These are phyloP conservation scores for Geotrichum reessii DNA, from an alignment of 1,139 yeast species.

Conservation along the genomic window DNA sequence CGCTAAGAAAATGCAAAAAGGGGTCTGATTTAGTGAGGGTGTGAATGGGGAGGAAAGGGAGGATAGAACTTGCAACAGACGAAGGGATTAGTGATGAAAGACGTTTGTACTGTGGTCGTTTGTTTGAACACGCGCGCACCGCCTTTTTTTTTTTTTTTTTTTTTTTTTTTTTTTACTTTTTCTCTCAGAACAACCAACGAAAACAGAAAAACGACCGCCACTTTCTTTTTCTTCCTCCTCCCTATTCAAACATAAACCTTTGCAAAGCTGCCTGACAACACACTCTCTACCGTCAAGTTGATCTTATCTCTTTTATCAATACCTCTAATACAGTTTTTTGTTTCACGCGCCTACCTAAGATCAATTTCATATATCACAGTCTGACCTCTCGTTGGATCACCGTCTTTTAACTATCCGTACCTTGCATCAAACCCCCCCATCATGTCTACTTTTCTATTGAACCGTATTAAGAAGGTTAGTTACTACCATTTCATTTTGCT, in stretches of 20 bases:
- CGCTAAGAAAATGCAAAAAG: neutral
- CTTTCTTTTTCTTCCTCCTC: neutral
- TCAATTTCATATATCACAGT: neutral
- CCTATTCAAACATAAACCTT: neutral
- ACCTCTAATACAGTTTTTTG: neutral
- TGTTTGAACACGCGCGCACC: neutral
- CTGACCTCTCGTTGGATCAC: neutral
- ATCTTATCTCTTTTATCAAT: too few relatives aligned
- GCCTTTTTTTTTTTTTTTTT: neutral
- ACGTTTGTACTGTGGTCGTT: neutral
- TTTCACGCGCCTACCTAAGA: neutral
- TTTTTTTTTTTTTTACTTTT: neutral
- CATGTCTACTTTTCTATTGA: conserved; percentile 16
- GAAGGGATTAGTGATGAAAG: neutral
- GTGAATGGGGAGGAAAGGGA: neutral
- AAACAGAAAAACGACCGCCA: neutral
- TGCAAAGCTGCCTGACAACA: neutral
- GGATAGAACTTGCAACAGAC: neutral
- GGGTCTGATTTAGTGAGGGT: neutral
- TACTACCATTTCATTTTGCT: neutral
- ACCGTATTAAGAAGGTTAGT: conserved; percentile 18
- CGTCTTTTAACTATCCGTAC: neutral
- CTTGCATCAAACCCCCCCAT: neutral
- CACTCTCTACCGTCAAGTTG: neutral
- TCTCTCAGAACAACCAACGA: neutral